Evolutionary conservation across 2,329 filamentous ascomycete species (phyloP), one percentile per base, ranked within the genome.

Genomic region (Fusarium subglutinans): DNA sequence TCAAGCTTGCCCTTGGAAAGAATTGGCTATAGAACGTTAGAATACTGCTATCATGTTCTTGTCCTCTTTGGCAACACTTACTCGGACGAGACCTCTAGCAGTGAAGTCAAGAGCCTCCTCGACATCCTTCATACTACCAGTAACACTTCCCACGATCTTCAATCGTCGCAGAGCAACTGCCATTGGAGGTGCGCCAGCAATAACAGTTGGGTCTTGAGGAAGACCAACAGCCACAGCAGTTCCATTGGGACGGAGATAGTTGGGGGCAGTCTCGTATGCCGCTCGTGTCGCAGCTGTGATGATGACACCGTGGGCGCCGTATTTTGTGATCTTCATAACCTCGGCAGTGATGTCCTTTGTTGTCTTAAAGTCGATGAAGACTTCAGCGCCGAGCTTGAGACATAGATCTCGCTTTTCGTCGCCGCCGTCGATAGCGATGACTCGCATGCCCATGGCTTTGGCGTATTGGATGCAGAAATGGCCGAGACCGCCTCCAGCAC

Each of bases 231-330:
- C 94, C 56, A 97, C 89, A 74, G 97, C 92, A 15, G 90, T 89
- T 53, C 95, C 95, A 56, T 91, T 90, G 43, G 94, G 89, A 54
- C 95, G 92, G 59, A 97, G 91, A 81, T 97, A 97, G 81, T 88
- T 91, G 40, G 93, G 90, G 14, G 95, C 95, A 84, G 97, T 94
- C 84, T 97, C 94, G 89, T 98, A 98, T n/a, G 95, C 95, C 84
- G 91, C 93, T 87, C 97, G 94, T 74, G 87, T 90, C 50, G 94
- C 94, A 56, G 95, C 95, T 44, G 97, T 90, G 24, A 97, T 87
- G 71, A 98, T 87, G 56, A 96, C 94, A 18, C 94, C 95, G 76
- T 97, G 93, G 4, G 95, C 94, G 48, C 95, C 95, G n/a, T 93
- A 87, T 20, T 92, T 93, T 70, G 90, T 87, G 37, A 90, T 89